Conservation (phyloP, 2,329 filamentous ascomycete species). For the Colletotrichum gloeosporioides region DNA sequence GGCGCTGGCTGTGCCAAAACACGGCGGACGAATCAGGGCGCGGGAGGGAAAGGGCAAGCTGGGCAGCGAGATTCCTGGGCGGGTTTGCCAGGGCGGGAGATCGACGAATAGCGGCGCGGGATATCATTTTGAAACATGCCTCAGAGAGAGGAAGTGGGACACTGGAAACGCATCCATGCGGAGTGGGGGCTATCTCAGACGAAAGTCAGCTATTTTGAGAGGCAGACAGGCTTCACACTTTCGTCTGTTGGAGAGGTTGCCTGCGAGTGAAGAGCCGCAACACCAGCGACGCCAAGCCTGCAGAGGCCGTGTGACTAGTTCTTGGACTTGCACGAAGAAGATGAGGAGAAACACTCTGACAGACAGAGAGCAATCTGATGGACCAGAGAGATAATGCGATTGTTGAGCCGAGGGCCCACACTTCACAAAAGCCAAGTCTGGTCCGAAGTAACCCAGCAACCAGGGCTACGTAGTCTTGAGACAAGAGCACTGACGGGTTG, state of each 20-base stretch:
- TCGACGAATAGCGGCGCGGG: slow-evolving; percentile 14
- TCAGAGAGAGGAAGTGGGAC: slow-evolving; percentile 7
- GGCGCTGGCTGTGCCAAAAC: background rate
- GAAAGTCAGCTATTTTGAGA: slow-evolving; percentile 2
- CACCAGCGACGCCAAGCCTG: background rate
- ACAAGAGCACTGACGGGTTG: slow-evolving; percentile 6
- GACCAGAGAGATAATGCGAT: background rate
- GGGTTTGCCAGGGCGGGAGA: slow-evolving; percentile 3
- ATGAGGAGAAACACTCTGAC: background rate
- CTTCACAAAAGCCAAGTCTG: background rate
- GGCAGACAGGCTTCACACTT: background rate
- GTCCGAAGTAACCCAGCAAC: background rate
- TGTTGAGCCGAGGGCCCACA: background rate
- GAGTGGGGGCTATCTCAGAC: slow-evolving; percentile 6
- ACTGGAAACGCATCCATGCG: slow-evolving; percentile 17
- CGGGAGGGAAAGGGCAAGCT: background rate
- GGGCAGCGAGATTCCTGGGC: background rate
- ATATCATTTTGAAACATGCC: slow-evolving; percentile 16
- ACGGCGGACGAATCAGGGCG: background rate
- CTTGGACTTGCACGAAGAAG: background rate
- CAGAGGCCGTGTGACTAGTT: background rate
- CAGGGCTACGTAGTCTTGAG: background rate
- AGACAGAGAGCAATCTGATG: background rate
- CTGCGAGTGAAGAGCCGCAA: background rate
- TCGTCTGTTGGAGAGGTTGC: background rate